These are phyloP conservation scores for Colletotrichum euphorbiae DNA, from an alignment of 2,329 filamentous ascomycete genomes.

Conservation along the genomic window DNA sequence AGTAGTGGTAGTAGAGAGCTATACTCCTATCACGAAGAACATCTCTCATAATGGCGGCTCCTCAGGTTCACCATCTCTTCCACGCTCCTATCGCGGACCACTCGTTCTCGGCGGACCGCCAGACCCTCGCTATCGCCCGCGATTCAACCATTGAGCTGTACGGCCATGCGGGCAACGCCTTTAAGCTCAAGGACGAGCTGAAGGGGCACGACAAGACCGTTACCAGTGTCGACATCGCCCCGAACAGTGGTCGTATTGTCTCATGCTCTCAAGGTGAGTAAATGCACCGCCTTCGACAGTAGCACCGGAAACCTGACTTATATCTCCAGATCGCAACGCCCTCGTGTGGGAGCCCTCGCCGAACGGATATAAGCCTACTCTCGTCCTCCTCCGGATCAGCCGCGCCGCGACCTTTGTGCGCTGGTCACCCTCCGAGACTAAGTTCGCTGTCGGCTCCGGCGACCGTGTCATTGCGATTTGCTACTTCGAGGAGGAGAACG, in stretches of 20 bases:
- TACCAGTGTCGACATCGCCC: constrained; percentile 95
- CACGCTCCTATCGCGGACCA: constrained; percentile 97
- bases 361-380: constrained; percentile 93
- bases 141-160: constrained; percentile 94
- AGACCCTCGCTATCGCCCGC: constrained; percentile 89
- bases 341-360: constrained; percentile 98
- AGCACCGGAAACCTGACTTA: constrained; percentile 8
- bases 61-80: constrained; percentile 97
- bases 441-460: constrained; percentile 97
- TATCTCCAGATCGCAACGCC: constrained; percentile 84
- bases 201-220: constrained; percentile 98
- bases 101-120: constrained; percentile 93
- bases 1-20: constrained; percentile 94
- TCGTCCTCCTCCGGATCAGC: constrained; percentile 97
- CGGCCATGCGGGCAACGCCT: constrained; percentile 76
- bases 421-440: constrained; percentile 96
- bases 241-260: constrained; percentile 90
- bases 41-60: constrained; percentile 75
- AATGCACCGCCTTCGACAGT: neutral
- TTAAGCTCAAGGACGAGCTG: constrained; percentile 89
- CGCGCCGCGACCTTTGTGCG: constrained; percentile 95
- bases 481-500: constrained; percentile 99
- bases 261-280: constrained; percentile 91
- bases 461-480: constrained; percentile 96
- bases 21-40: constrained; percentile 77